These are phyloP conservation scores for Plantago ovata DNA, from an alignment of 257 asterid genomes.

Conservation along the genomic window DNA sequence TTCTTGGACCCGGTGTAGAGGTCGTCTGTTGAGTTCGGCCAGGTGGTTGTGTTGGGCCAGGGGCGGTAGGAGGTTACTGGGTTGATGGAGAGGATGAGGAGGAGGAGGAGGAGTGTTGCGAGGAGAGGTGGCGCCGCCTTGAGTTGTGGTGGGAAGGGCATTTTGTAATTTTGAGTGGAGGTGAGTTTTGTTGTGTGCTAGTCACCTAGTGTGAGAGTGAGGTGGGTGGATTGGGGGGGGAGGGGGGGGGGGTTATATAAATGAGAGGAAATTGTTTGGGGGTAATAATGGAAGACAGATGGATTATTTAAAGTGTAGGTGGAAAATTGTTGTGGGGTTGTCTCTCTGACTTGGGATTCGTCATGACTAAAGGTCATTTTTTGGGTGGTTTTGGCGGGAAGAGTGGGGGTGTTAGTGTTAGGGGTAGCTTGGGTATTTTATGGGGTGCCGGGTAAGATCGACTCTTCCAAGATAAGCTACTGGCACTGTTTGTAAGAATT, in stretches of 20 bases:
- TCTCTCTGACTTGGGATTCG: not conserved
- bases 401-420: too few relatives aligned
- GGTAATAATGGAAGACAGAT: slow-evolving; percentile 62
- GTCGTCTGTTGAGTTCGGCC: slow-evolving; percentile 44
- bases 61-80: slow-evolving; percentile 64
- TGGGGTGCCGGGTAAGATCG: too few relatives aligned
- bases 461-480: too few relatives aligned
- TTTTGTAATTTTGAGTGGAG: slow-evolving; percentile 4
- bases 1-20: slow-evolving; percentile 64
- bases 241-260: slow-evolving; percentile 22
- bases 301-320: slow-evolving; percentile 53
- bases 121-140: slow-evolving; percentile 20
- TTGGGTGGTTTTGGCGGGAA: too few relatives aligned
- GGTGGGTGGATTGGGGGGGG: slow-evolving; percentile 1
- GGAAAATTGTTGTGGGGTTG: slow-evolving; percentile 36
- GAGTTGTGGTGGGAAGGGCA: slow-evolving; percentile 25
- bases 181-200: not conserved
- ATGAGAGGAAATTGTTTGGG: not conserved
- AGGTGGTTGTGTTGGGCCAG: slow-evolving; percentile 47
- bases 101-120: slow-evolving; percentile 7
- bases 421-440: too few relatives aligned
- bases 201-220: too few relatives aligned
- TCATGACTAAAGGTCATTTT: too few relatives aligned
- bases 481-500: too few relatives aligned
- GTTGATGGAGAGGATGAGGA: slow-evolving; percentile 23